Conservation (phyloP, 495 filamentous ascomycete species). For the Podospora pseudocomata region DNA sequence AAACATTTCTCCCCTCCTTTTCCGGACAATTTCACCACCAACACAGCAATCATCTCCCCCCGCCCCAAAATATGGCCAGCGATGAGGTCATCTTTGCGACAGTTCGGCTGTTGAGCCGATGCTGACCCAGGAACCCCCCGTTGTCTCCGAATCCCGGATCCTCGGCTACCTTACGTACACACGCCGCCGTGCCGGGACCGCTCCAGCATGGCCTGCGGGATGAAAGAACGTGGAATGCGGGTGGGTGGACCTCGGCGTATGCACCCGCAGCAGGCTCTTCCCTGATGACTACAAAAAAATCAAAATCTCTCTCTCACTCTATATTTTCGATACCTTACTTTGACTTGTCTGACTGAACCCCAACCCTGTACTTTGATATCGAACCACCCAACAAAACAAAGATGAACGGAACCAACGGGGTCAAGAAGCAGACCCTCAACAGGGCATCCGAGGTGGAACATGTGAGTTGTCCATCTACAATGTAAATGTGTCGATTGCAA, state of each 20-base stretch:
- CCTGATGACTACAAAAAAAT: constrained; percentile 7
- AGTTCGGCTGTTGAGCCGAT: constrained; percentile 6
- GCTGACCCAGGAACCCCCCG: neutral
- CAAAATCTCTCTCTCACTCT: constrained; percentile 7
- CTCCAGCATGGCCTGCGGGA: neutral
- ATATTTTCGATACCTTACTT: neutral
- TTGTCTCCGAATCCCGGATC: neutral
- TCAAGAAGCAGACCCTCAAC: constrained; percentile 20
- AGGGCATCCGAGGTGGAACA: constrained; percentile 38
- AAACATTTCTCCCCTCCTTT: neutral
- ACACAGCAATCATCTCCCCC: neutral
- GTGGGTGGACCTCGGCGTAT: constrained; percentile 4
- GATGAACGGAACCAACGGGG: constrained; percentile 24
- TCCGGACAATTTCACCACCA: neutral
- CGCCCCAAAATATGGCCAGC: neutral
- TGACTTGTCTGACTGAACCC: constrained; percentile 7
- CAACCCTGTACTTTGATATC: constrained; percentile 10
- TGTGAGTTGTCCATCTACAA: constrained; percentile 38
- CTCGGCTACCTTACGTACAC: neutral
- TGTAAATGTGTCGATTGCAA: neutral
- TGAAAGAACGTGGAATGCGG: neutral
- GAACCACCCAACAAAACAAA: neutral
- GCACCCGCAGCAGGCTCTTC: neutral
- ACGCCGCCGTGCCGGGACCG: neutral
- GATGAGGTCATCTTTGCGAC: constrained; percentile 26